These are phyloP conservation scores for Backusella luteola DNA, from an alignment of 192 early-diverging fungal species.

Conservation along the genomic window DNA sequence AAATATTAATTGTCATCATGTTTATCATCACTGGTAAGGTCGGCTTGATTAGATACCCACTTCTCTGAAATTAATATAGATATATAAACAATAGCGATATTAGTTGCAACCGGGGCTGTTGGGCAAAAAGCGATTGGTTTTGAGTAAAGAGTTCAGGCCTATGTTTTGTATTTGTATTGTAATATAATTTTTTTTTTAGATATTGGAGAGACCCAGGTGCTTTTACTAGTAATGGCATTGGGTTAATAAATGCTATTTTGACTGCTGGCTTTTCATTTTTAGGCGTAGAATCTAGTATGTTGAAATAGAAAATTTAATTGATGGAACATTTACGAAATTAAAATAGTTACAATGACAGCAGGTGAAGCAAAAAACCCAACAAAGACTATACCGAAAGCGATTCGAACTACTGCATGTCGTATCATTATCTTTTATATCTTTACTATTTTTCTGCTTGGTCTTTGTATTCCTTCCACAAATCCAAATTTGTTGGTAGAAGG, in stretches of 20 bases:
- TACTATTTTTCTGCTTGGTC: slow-evolving; percentile 77
- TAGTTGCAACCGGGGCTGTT: slow-evolving; percentile 58
- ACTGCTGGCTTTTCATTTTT: slow-evolving; percentile 84
- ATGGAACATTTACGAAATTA: background rate
- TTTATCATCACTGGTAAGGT: slow-evolving; percentile 66
- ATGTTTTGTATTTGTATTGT: background rate
- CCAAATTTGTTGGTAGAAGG: slow-evolving; percentile 44
- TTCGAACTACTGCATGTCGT: slow-evolving; percentile 78
- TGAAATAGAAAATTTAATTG: background rate
- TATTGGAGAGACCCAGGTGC: slow-evolving; percentile 66
- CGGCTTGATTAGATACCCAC: background rate
- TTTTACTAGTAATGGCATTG: slow-evolving; percentile 54
- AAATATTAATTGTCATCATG: slow-evolving; percentile 73
- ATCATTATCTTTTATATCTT: slow-evolving; percentile 80
- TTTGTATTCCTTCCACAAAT: slow-evolving; percentile 68
- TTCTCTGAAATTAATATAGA: background rate
- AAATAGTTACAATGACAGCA: slow-evolving; percentile 75
- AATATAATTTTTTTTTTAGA: slow-evolving; percentile 26
- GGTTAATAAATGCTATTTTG: slow-evolving; percentile 62
- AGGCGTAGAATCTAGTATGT: slow-evolving; percentile 71
- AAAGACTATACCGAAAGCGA: slow-evolving; percentile 66
- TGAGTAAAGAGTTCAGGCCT: background rate
- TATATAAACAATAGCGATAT: slow-evolving; percentile 33
- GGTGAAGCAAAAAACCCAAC: slow-evolving; percentile 89
- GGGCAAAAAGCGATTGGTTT: slow-evolving; percentile 54